Conservation (phyloP, 2,329 filamentous ascomycete genomes). For the Aciculosporium take region DNA sequence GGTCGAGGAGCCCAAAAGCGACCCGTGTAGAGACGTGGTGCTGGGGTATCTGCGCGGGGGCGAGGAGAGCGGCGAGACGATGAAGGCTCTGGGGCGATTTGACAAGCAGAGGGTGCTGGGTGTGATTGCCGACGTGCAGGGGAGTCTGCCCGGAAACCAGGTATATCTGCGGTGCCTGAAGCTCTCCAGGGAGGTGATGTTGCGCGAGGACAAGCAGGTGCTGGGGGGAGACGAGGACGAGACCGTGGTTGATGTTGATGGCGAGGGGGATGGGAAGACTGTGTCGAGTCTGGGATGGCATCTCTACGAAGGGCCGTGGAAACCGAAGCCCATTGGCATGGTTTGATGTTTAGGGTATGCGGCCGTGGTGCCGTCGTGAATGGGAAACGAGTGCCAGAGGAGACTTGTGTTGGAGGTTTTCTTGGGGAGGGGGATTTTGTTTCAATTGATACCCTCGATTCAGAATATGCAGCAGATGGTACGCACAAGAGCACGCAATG, state of each 20-base stretch:
- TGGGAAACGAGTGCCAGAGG: not conserved
- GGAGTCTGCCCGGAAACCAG: conserved; percentile 26
- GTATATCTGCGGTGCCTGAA: conserved; percentile 30
- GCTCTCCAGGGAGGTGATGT: conserved; percentile 27
- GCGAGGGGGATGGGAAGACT: conserved; percentile 2
- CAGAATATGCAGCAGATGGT: not conserved
- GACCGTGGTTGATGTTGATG: conserved; percentile 1
- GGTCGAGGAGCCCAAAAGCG: conserved; percentile 12
- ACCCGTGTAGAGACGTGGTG: conserved; percentile 22
- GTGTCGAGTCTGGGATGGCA: conserved; percentile 27
- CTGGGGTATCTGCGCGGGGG: conserved; percentile 25
- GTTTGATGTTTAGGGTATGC: conserved; percentile 20
- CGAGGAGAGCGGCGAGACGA: conserved; percentile 14
- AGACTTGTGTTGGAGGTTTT: too few species aligned
- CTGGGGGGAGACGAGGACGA: conserved; percentile 8
- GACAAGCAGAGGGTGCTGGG: conserved; percentile 22
- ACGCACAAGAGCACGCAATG: not conserved
- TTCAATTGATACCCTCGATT: not conserved
- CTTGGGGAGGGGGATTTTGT: not conserved
- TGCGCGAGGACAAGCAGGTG: conserved; percentile 9
- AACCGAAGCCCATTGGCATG: conserved; percentile 43
- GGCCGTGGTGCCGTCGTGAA: not conserved
- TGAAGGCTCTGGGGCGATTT: conserved; percentile 21
- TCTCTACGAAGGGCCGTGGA: conserved; percentile 37
- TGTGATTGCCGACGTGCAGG: conserved; percentile 25